phyloP scores from a whole-genome alignment of 2,329 filamentous ascomycete genomes.

The Colletotrichum sp. region DNA sequence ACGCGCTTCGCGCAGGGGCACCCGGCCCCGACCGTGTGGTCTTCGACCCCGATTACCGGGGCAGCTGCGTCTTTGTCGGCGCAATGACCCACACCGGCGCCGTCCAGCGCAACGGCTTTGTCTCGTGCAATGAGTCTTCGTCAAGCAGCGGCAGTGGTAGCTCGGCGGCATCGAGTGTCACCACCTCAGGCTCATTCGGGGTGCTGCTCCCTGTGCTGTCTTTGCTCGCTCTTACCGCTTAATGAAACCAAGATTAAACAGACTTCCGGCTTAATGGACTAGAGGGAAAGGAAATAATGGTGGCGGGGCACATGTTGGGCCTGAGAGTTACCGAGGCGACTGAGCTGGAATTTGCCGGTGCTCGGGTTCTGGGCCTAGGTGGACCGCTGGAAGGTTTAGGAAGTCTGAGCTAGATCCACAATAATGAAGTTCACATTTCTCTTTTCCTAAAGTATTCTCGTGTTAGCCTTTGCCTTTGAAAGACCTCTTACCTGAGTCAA shows the following conservation, averaged over 20 bases:
- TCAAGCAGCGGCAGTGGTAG: not conserved
- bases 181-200: not conserved
- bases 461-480: no score
- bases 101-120: slow-evolving; percentile 67
- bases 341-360: not conserved
- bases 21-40: slow-evolving; percentile 73
- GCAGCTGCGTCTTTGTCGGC: slow-evolving; percentile 59
- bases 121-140: slow-evolving; percentile 52
- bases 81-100: slow-evolving; percentile 75
- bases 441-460: no score
- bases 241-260: not conserved
- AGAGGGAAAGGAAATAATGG: not conserved
- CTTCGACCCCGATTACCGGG: slow-evolving; percentile 50
- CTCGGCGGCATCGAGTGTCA: not conserved
- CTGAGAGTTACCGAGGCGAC: not conserved
- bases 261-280: not conserved
- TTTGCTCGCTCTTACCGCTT: not conserved
- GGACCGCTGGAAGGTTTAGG: not conserved
- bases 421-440: not conserved
- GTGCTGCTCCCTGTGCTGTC: not conserved
- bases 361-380: not conserved
- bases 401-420: not conserved
- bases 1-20: slow-evolving; percentile 43
- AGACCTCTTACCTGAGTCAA: no score
- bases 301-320: not conserved